Percentiles rank a stretch among this genome's conserved stretches.
Evolutionary conservation across 345 rosid genomes (phyloP).

Genomic region (Capsella bursapastoris): DNA sequence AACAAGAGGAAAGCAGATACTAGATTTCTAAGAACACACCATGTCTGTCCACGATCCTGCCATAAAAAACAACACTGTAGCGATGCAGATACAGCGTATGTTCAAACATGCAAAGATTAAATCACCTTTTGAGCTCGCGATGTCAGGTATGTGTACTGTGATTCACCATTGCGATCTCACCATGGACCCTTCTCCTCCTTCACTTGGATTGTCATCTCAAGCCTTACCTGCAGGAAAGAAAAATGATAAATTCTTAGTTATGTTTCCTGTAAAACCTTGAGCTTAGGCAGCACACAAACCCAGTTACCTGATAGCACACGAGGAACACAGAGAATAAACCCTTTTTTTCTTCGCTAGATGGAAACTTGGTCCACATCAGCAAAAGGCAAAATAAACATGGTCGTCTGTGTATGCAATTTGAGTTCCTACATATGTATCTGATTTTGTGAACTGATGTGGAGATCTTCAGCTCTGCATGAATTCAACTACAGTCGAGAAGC

Average conservation of each 20-base stretch:
- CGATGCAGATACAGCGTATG: neutral
- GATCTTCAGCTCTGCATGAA: conserved; percentile 19
- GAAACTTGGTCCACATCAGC: conserved; percentile 39
- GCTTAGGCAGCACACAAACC: neutral
- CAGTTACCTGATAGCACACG: conserved; percentile 29
- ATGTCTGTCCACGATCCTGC: conserved; percentile 40
- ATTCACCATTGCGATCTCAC: conserved; percentile 31
- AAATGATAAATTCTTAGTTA: conserved; percentile 9
- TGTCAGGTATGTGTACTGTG: conserved; percentile 41
- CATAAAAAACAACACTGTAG: conserved; percentile 15
- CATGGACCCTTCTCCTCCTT: conserved; percentile 30
- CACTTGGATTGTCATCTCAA: conserved; percentile 27
- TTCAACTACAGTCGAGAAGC: conserved; percentile 11
- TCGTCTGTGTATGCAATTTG: neutral
- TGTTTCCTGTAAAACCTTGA: conserved; percentile 16
- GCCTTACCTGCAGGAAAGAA: conserved; percentile 31
- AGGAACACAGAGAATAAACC: conserved; percentile 33
- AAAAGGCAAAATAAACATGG: conserved; percentile 26
- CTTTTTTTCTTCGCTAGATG: conserved; percentile 29
- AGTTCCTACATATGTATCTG: conserved; percentile 10
- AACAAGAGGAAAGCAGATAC: neutral
- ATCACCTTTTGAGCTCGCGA: conserved; percentile 43
- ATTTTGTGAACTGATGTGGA: neutral
- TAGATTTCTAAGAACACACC: conserved; percentile 31
- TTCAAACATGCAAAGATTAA: neutral